A percentile compares a stretch with the other conserved stretches of the same genome.
These are phyloP conservation scores for Scutellaria barbata DNA, from an alignment of 257 asterid species.

Conservation along the genomic window DNA sequence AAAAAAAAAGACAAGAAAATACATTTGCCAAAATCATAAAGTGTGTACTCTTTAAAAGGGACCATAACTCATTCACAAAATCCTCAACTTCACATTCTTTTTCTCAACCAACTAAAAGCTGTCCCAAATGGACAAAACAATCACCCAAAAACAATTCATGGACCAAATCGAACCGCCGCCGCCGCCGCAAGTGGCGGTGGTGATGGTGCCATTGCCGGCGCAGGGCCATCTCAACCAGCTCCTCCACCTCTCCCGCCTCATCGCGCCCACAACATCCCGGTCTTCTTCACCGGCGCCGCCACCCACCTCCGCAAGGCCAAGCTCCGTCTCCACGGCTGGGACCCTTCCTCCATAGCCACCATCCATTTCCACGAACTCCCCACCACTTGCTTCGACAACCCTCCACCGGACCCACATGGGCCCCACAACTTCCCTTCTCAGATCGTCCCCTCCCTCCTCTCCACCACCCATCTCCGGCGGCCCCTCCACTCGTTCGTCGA, in stretches of 20 bases:
- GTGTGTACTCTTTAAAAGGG: too few species aligned
- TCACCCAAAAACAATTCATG: too few species aligned
- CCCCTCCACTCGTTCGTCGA: conserved; percentile 42
- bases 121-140: too few species aligned
- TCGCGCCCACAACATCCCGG: conserved; percentile 44
- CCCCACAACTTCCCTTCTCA: conserved; percentile 60
- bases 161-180: too few species aligned
- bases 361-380: conserved; percentile 47
- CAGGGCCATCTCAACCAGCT: conserved; percentile 65
- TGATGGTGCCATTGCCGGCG: conserved; percentile 59
- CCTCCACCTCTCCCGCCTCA: conserved; percentile 57
- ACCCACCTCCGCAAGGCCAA: conserved; percentile 51
- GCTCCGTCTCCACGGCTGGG: conserved; percentile 47
- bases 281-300: conserved; percentile 44
- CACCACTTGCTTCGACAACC: conserved; percentile 30
- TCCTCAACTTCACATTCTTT: too few species aligned
- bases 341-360: conserved; percentile 30
- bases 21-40: too few species aligned
- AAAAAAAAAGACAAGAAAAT: too few species aligned
- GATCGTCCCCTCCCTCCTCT: conserved; percentile 44
- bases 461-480: conserved; percentile 48
- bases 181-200: conserved; percentile 38
- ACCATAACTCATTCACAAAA: too few species aligned
- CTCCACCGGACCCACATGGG: conserved; percentile 48
- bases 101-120: too few species aligned